Percentiles rank a stretch among this genome's conserved stretches.
Evolutionary conservation across 2,329 filamentous ascomycete species (phyloP).

Genomic region (Chrysoporthe puriensis): DNA sequence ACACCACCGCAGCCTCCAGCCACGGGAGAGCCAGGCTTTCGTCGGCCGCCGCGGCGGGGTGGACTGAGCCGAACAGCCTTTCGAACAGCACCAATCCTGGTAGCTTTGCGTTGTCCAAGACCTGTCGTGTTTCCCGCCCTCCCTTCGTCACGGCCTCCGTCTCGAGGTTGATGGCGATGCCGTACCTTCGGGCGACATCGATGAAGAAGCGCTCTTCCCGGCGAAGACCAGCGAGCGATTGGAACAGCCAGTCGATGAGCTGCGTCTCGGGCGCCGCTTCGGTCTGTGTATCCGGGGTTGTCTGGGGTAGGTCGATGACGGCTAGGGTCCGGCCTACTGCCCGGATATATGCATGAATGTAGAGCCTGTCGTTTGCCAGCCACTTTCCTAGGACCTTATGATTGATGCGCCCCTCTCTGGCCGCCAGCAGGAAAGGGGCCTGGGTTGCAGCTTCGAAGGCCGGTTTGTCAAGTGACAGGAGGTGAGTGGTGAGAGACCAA

Average conservation of each 20-base stretch:
- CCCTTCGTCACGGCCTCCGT: conserved; percentile 21
- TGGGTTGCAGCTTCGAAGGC: conserved; percentile 63
- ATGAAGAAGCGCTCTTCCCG: conserved; percentile 71
- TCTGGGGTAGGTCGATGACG: conserved; percentile 60
- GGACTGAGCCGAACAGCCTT: conserved; percentile 57
- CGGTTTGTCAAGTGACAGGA: conserved; percentile 52
- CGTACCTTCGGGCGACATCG: conserved; percentile 63
- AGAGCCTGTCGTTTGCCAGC: conserved; percentile 73
- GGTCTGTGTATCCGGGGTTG: conserved; percentile 25
- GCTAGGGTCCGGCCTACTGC: conserved; percentile 68
- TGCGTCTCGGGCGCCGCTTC: conserved; percentile 50
- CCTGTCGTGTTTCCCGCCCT: conserved; percentile 19
- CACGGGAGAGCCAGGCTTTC: conserved; percentile 45
- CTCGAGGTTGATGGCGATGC: conserved; percentile 52
- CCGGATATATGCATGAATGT: conserved; percentile 70
- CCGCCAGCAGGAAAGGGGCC: conserved; percentile 66
- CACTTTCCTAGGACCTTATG: conserved; percentile 62
- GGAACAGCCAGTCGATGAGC: conserved; percentile 65
- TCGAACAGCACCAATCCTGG: conserved; percentile 45
- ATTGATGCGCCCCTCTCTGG: conserved; percentile 64
- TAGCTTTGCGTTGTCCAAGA: conserved; percentile 40
- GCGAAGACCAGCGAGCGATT: conserved; percentile 67
- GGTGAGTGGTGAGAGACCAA: conserved; percentile 58
- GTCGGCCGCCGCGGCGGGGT: conserved; percentile 45
- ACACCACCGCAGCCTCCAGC: conserved; percentile 71